A percentile compares a stretch with the other conserved stretches of the same genome.
These are phyloP conservation scores for Hemisphaericaspora lyxosophila DNA, from an alignment of 1,139 yeast genomes.

Conservation along the genomic window DNA sequence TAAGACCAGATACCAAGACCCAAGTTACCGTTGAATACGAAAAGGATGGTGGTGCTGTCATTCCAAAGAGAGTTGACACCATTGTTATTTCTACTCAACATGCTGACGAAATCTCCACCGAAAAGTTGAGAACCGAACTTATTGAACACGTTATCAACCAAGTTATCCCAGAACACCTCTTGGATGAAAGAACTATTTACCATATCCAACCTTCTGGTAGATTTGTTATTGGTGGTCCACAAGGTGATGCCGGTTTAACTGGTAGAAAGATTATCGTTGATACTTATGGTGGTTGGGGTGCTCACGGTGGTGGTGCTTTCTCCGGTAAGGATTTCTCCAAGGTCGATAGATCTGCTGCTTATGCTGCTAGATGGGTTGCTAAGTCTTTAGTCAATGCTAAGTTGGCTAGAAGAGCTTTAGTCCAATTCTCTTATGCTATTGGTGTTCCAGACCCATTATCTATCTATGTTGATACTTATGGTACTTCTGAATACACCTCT, in stretches of 20 bases:
- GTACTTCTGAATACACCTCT: constrained; percentile 88
- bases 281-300: constrained; percentile 99
- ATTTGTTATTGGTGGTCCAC: constrained; percentile 99
- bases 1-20: constrained; percentile 99
- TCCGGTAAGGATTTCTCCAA: constrained; percentile 99
- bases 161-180: constrained; percentile 86
- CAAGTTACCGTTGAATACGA: constrained; percentile 97
- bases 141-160: constrained; percentile 79
- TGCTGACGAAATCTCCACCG: constrained; percentile 93
- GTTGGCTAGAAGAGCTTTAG: constrained; percentile 95
- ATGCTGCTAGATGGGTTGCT: constrained; percentile 99
- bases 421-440: constrained; percentile 98
- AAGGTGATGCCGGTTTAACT: constrained; percentile 99
- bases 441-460: constrained; percentile 99
- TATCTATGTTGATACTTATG: constrained; percentile 95
- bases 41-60: constrained; percentile 91
- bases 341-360: constrained; percentile 99
- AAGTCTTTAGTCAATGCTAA: constrained; percentile 94
- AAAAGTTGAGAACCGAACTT: constrained; percentile 79
- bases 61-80: constrained; percentile 96
- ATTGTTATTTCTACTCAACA: constrained; percentile 97
- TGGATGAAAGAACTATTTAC: constrained; percentile 93
- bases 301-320: constrained; percentile 99
- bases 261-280: constrained; percentile 99
- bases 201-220: constrained; percentile 99